Evolutionary conservation across 352 stramenopile genomes (phyloP), one percentile per base, ranked within the genome.

Genomic region (Globisporangium spiculum): DNA sequence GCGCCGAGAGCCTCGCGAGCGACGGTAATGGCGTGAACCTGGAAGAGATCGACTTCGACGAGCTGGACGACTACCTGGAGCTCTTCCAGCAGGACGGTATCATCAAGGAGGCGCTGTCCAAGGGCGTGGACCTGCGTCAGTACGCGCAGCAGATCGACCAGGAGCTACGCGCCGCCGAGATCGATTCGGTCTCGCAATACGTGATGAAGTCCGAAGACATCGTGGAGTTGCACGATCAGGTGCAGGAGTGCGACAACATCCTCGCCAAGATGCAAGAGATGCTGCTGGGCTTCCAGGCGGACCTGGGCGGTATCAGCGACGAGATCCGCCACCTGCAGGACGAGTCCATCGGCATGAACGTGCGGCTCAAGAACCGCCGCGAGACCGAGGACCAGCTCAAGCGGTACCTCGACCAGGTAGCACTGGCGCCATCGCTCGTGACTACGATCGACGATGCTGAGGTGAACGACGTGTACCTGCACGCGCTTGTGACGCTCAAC

Each of bases 241-340:
- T 99, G 54, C 91, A 98, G 70, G 87, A 93, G 60, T 99, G 97
- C 78, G 97, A 99, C 80, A 91, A 94, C 71, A 95, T 99, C 66
- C 85, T 99, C 53, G 93, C 90, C 22, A 89, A 92, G 54, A 97
- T 99, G 89, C 96, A 99, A 74, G 96, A 98, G 83, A 98, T 99
- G 92, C 76, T 99, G 46, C 76, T 99, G 26, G 97, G 97, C 8
- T 99, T 99, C 79, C 97, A 99, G 81, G 96, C 96, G 3, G 97
- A 99, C 79, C 78, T 99, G 7, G 97, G 97, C 27, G 96, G 96
- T 52, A 97, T 99, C 69, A 98, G 90, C 70, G 93, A 98, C 60
- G 98, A 99, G 76, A 99, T 99, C 75, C 91, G 93, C 61, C 86
- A 98, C 63, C 75, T 99, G 12, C 97, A 99, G 88, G 91, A 98